These are phyloP conservation scores for Phytopythium chamaehyphon DNA, from an alignment of 352 stramenopile genomes.

Conservation along the genomic window DNA sequence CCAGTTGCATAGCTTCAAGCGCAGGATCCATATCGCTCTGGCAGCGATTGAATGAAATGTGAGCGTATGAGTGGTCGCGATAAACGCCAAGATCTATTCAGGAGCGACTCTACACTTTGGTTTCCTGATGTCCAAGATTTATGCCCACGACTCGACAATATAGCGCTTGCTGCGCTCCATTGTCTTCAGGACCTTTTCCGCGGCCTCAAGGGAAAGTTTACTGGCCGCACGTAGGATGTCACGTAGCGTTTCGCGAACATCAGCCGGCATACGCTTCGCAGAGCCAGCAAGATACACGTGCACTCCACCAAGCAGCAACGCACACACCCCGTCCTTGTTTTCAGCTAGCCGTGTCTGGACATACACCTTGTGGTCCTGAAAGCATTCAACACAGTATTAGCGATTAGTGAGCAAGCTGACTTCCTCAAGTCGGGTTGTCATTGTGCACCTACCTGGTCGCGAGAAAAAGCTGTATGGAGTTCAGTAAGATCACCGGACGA, in stretches of 20 bases:
- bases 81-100: no score
- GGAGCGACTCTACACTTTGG: neutral
- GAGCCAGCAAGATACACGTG: conserved; percentile 87
- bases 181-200: conserved; percentile 71
- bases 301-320: conserved; percentile 57
- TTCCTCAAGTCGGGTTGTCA: no score
- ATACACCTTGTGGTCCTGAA: conserved; percentile 90
- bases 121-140: conserved; percentile 8
- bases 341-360: conserved; percentile 87
- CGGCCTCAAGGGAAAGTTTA: conserved; percentile 55
- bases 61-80: no score
- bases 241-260: conserved; percentile 88
- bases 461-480: conserved; percentile 89
- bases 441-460: conserved; percentile 72
- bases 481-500: conserved; percentile 46
- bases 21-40: no score
- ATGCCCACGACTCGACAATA: conserved; percentile 85
- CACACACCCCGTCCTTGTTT: conserved; percentile 66
- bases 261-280: conserved; percentile 90
- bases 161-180: conserved; percentile 77
- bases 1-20: no score
- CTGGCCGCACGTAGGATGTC: conserved; percentile 80
- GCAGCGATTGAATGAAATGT: no score
- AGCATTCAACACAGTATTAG: neutral
- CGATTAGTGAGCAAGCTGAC: no score